Percentiles rank a stretch among this genome's conserved stretches.
Conservation (phyloP, 495 filamentous ascomycete species). For the Daldinia grandis region DNA sequence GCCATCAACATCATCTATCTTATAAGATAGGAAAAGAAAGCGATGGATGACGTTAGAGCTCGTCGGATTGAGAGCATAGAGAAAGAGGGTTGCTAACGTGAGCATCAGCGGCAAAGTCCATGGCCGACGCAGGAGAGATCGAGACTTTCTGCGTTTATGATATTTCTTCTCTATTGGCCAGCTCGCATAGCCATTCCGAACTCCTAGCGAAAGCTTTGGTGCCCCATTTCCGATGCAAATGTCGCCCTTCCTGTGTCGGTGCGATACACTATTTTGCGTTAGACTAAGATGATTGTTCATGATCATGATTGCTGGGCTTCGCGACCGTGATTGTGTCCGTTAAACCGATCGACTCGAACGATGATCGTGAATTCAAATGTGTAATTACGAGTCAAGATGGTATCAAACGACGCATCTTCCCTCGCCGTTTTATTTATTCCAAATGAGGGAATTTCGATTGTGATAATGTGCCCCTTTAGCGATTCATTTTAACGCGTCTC, state of each 20-base stretch:
- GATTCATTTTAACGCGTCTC: not conserved
- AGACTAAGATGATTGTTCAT: not conserved
- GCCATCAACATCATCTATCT: not conserved
- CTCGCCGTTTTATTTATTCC: not conserved
- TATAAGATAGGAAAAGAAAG: not conserved
- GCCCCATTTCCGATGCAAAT: not conserved
- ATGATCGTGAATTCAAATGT: not conserved
- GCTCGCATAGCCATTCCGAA: not conserved
- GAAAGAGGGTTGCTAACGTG: slow-evolving; percentile 64
- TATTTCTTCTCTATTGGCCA: slow-evolving; percentile 35
- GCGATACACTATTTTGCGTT: not conserved
- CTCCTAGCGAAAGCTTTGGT: not conserved
- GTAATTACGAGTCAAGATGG: not conserved
- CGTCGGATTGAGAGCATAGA: slow-evolving; percentile 80
- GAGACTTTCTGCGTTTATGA: slow-evolving; percentile 61
- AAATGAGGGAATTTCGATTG: too few species aligned
- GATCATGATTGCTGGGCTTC: not conserved
- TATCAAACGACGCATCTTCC: not conserved
- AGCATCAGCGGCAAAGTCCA: slow-evolving; percentile 81
- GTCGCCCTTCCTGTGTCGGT: not conserved
- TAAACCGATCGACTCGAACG: not conserved
- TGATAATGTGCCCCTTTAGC: not conserved
- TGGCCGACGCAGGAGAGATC: slow-evolving; percentile 68
- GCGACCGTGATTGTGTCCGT: not conserved
- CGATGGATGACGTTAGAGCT: not conserved